Evolutionary conservation across 805 yeast genomes (phyloP), one percentile per base, ranked within the genome.

Genomic region (Scheffersomyces amazonensis): DNA sequence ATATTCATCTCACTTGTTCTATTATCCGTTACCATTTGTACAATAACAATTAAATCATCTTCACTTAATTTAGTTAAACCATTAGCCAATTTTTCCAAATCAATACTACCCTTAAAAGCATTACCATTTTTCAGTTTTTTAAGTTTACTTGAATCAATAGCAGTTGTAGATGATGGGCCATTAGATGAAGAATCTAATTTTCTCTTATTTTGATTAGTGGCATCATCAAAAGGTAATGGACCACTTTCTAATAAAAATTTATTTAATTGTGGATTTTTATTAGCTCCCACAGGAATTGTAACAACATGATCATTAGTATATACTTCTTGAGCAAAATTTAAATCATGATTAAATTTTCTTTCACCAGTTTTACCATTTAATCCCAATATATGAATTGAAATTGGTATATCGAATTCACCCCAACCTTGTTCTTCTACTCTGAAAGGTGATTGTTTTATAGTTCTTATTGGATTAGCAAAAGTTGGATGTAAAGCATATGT

Each of bases 21-120:
- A 66, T 93, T 93, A 61, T 91, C 98, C 31, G 96, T 89, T 29
- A 91, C 93, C 96, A 91, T 90, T 65, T 91, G 98, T 39, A 91
- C 98, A 34, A 93, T 93, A 23, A 89, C 95, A 35, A 93, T 78
- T 49, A 91, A 72, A 62, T 93, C 97, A 57, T 93, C 98, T 64
- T 91, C 98, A 41, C 74, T 81, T 48, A 91, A 73, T 62, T 87
- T 87, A 37, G 95, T 87, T 52, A 91, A 75, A 2, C 93, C 91
- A 44, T 83, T 87, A 5, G 98, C 96, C 54, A 91, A 75, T 56
- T 82, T 83, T 58, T 91, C 99, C 50, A 93, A 72, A 58, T 91
- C 97, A 23, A 93, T 82, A 24, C 74, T 73, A 5, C 90, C 93
- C 58, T 84, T 86, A 16, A 78, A 64, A 16, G 93, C 69, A 25